These are phyloP conservation scores for Aureobasidium sp. DNA, from an alignment of 2,329 filamentous ascomycete species.

Conservation along the genomic window DNA sequence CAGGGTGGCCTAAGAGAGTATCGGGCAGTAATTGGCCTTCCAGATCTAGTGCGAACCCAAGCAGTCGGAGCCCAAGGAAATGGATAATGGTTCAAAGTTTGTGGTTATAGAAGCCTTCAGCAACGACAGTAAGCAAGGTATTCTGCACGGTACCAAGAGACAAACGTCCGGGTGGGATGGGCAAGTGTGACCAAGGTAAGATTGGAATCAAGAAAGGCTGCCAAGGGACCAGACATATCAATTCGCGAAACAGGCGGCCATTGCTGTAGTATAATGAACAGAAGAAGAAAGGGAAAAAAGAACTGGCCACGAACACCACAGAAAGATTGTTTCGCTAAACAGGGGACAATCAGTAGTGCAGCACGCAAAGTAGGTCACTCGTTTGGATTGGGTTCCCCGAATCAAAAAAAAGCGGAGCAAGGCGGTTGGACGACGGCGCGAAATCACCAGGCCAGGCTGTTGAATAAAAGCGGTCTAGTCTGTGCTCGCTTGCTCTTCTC, in stretches of 20 bases:
- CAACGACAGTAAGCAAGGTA: background rate
- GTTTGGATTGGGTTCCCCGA: background rate
- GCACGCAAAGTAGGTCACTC: background rate
- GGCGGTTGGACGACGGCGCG: slow-evolving; percentile 10
- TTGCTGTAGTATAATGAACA: background rate
- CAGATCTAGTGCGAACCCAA: background rate
- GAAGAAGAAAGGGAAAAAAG: background rate
- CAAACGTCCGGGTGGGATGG: background rate
- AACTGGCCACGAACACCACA: background rate
- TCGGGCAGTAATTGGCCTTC: background rate
- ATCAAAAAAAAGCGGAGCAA: slow-evolving; percentile 11
- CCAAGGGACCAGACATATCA: background rate
- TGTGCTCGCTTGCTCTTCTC: slow-evolving; percentile 6
- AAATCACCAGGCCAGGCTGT: background rate
- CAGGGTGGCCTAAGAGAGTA: background rate
- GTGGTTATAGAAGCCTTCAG: background rate
- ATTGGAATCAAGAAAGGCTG: background rate
- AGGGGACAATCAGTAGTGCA: background rate
- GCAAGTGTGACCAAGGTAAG: background rate
- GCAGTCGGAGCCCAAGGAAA: background rate
- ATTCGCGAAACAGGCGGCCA: background rate
- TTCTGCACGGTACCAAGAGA: background rate
- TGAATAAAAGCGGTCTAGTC: background rate
- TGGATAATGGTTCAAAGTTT: background rate
- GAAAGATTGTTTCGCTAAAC: slow-evolving; percentile 4